Evolutionary conservation across 495 filamentous ascomycete species (phyloP), one percentile per base, ranked within the genome.

Genomic region (Achaetomiella virescens): DNA sequence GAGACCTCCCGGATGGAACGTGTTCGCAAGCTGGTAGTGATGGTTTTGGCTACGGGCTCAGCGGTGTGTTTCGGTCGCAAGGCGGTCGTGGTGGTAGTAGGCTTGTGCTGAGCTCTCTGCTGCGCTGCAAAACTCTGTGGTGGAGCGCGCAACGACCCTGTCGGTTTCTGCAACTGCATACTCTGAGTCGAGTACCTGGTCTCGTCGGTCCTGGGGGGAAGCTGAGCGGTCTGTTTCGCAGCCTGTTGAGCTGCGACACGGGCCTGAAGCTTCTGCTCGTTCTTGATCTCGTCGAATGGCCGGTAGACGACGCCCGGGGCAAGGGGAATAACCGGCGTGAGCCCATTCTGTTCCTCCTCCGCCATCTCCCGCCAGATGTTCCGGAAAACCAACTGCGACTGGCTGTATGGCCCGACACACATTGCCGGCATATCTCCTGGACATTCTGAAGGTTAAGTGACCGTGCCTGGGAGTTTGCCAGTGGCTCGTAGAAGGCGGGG

Each of bases 261-360:
- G 31, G 47, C 61, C 66, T 54, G 61, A 18, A 68, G 66, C 40
- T 45, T 68, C 35, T 67, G 68, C 63, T 69, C 74, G 41, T 36
- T 71, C 58, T 55, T 62, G 61, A 66, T 63, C 56, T 68, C 75
- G 27, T 78, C 72, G 44, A 78, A 82, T 12, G 78, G 79, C 29
- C 76, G 70, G 64, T 91, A 91, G 11, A 91, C 84, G 52, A 84
- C 77, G 36, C 84, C 83, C 42, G 80, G 77, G 0, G 82, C 79
- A 25, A 91, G 69, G 4, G 88, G 88, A 42, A 91, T 83, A 4
- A 80, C 66, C 2, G 87, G 88, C 10, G 83, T 85, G 31, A 87
- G 72, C 9, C 84, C 84, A 43, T 81, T 80, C 36, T 84, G 78
- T 63, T 90, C 86, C 68, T 91, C 88, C 9, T 80, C 76, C 14